phyloP scores from a whole-genome alignment of 2,329 filamentous ascomycete species.

The Didymosphaeria variabile region DNA sequence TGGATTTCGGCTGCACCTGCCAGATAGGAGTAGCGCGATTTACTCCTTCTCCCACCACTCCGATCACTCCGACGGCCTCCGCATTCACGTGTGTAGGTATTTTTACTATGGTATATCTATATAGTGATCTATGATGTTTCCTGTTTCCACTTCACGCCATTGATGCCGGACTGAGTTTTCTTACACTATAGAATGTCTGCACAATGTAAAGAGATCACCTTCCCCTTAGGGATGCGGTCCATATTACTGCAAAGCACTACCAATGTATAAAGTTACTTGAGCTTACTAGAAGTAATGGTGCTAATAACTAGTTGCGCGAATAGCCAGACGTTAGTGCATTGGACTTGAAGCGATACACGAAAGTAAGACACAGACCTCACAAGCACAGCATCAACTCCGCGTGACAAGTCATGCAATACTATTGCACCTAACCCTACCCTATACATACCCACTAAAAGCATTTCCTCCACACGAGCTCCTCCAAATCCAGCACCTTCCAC shows the following conservation, averaged over 20 bases:
- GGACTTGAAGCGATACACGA: too few species aligned
- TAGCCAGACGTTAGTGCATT: too few species aligned
- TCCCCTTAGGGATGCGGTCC: too few species aligned
- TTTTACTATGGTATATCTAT: not conserved
- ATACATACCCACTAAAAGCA: not conserved
- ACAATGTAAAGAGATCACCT: too few species aligned
- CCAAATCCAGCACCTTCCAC: constrained; percentile 12
- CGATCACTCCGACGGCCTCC: not conserved
- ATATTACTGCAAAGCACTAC: too few species aligned
- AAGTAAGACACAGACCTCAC: not conserved
- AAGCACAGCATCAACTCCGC: not conserved
- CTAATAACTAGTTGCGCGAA: too few species aligned
- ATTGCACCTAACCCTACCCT: not conserved
- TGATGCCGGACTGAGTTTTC: too few species aligned
- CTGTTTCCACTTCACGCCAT: too few species aligned
- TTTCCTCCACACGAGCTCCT: not conserved
- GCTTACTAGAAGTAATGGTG: too few species aligned
- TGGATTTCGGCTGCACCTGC: constrained; percentile 30
- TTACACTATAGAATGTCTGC: too few species aligned
- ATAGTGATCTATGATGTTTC: too few species aligned
- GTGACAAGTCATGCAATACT: not conserved
- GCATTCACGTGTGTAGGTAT: not conserved
- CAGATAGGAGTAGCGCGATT: constrained; percentile 8
- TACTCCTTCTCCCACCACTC: not conserved
- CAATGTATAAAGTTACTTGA: too few species aligned